phyloP scores from a whole-genome alignment of 495 filamentous ascomycete genomes.

The Penicillium simplicissimum region DNA sequence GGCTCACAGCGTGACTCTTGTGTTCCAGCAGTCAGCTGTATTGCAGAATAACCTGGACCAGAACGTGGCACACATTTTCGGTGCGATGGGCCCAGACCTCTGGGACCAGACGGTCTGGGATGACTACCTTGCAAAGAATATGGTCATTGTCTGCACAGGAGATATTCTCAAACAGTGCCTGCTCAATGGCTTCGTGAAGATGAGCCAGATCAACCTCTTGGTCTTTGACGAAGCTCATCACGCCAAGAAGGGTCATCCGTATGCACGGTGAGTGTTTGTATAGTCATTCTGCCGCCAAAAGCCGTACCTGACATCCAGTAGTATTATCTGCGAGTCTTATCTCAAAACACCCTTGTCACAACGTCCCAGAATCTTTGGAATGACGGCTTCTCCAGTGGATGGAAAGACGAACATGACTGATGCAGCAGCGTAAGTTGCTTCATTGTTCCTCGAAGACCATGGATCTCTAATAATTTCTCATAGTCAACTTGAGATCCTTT shows the following conservation, averaged over 20 bases:
- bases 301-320: constrained; percentile 17
- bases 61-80: constrained; percentile 75
- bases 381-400: constrained; percentile 98
- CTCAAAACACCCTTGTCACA: constrained; percentile 41
- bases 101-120: constrained; percentile 71
- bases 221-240: constrained; percentile 98
- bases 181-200: constrained; percentile 76
- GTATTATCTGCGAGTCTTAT: constrained; percentile 89
- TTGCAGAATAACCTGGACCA: constrained; percentile 82
- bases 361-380: constrained; percentile 84
- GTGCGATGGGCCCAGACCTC: constrained; percentile 66
- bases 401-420: constrained; percentile 67
- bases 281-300: not conserved
- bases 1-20: constrained; percentile 86
- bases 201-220: constrained; percentile 83
- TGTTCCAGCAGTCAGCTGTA: constrained; percentile 87
- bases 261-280: constrained; percentile 59
- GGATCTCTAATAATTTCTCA: constrained; percentile 11
- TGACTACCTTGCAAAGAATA: constrained; percentile 65
- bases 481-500: constrained; percentile 72
- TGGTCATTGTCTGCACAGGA: constrained; percentile 92
- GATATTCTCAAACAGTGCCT: constrained; percentile 80
- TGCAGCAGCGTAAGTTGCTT: constrained; percentile 57
- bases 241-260: constrained; percentile 91
- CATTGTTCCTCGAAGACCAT: not conserved